Base-by-base conservation (phyloP, 768 basidiomycete genomes). In the Asterophora lycoperdoides region DNA sequence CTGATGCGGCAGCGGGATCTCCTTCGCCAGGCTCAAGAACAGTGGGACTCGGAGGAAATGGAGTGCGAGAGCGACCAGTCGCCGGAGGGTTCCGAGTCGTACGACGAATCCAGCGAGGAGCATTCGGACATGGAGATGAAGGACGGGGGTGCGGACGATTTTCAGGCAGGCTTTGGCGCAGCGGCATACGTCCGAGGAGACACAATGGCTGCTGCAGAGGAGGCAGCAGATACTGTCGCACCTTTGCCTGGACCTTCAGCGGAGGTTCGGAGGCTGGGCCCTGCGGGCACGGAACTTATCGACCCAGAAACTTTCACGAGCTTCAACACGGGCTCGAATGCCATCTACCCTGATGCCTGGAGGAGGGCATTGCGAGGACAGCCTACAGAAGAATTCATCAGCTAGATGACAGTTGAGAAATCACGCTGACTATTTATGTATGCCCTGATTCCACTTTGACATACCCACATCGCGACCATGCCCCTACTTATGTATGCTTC, bases 1-100 rank as follows among this genome's bases (percentile, higher is more conserved):
- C 40, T 56, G 35, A 44, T 52, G 2, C 40, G 43, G 30, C 35
- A 52, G 41, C 39, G 55, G 13, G 39, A 52, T 45, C 13, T 34
- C 5, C n/a, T 45, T 20, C 18, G 14, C 7, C 19, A 45, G 14
- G 44, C 15, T 4, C 17, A 34, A 14, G 32, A 45, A 34, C 23
- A n/a, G 44, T 18, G 23, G 5, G 44, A 35, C 33, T 26, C 20
- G 11, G 44, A 36, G 35, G 43, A 33, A n/a, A 46, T 49, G 44
- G 53, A 53, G 2, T 33, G 19, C 14, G 42, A 38, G 13, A 50
- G 48, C n/a, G 44, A 39, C 35, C 10, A 28, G 5, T 43, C 40
- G 38, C 35, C 7, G 7, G 45, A 29, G 26, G 45, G 42, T 33
- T 48, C n/a, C n/a, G n/a, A n/a, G n/a, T n/a, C 42, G 52, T 13